Base-by-base conservation (phyloP, 495 filamentous ascomycete genomes). In the Amniculicola lignicola region DNA sequence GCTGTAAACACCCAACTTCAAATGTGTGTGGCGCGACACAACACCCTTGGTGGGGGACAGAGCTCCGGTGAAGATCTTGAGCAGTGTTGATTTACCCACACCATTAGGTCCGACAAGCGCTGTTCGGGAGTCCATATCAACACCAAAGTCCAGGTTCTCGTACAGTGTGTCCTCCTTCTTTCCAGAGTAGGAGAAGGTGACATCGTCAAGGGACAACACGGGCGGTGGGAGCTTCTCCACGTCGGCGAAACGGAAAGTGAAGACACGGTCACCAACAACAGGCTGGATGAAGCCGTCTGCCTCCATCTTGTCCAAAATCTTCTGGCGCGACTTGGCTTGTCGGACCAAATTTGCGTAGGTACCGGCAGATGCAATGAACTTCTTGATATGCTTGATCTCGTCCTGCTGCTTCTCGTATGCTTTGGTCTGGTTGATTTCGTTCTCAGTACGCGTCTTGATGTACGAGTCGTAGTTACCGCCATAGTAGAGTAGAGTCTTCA, bases 291-390 rank as follows among this genome's bases (percentile, higher is more conserved):
- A 90, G 60, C 93, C 93, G 64, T 98, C 93, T 51, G 93, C 94
- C 78, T 97, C 93, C 93, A 98, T 98, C 81, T 98, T 98, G 81
- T 98, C 93, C 53, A 98, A 82, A 72, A 98, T 97, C 88, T 98
- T 98, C 74, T 98, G 93, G 42, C 93, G 85, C 25, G 93, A 97
- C 79, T 98, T 98, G 72, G 93, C 93, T 77, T 98, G 93, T 67
- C 90, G 79, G 66, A 99, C 93, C 74, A 99, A 82, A 78, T 99
- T 99, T 80, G 93, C 93, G 70, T 99, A 99, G 55, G 93, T 99
- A 90, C 93, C 93, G 47, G 94, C 93, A 43, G 92, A 96, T 62
- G 93, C 93, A 70, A 99, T 99, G 81, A 99, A 99, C 76, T 96
- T 95, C 82, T 99, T 99, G 82, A 99, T 99, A 77, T 99, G 93